Percentiles rank a stretch among this genome's conserved stretches.
Evolutionary conservation across 305 asterid species (phyloP).

Genomic region (Fraxinus xanthoxyloides): DNA sequence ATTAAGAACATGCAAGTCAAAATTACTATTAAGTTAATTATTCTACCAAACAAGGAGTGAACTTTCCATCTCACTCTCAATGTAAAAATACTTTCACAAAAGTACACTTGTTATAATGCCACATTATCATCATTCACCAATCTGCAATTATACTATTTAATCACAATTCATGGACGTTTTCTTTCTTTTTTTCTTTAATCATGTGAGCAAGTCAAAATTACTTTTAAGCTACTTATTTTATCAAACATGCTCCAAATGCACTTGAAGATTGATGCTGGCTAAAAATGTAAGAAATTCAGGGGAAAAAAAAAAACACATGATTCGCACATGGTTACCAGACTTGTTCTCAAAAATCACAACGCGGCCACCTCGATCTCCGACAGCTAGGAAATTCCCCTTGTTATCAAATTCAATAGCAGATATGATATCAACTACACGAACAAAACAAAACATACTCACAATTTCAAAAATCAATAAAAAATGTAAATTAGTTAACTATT

Average conservation of each 20-base stretch:
- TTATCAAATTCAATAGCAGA: slow-evolving; percentile 70
- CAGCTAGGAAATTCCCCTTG: slow-evolving; percentile 67
- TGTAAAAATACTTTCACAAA: background rate
- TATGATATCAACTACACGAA: slow-evolving; percentile 57
- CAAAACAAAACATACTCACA: background rate
- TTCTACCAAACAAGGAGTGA: background rate
- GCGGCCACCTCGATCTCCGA: slow-evolving; percentile 90
- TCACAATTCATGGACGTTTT: background rate
- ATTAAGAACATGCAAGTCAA: background rate
- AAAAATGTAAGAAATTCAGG: background rate
- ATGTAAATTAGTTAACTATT: background rate
- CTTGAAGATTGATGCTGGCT: background rate
- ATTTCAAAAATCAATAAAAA: background rate
- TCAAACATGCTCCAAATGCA: background rate
- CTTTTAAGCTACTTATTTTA: background rate
- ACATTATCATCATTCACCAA: background rate
- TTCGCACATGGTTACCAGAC: slow-evolving; percentile 55
- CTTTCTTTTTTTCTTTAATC: background rate
- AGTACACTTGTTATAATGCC: background rate
- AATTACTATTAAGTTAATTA: background rate
- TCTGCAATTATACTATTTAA: background rate
- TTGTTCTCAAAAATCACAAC: slow-evolving; percentile 55
- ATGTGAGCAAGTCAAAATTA: background rate
- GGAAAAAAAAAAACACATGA: slow-evolving; percentile 5
- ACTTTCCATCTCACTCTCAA: background rate